phyloP scores from a whole-genome alignment of 2,329 filamentous ascomycete genomes.

The Ophioceras dolichostomum region DNA sequence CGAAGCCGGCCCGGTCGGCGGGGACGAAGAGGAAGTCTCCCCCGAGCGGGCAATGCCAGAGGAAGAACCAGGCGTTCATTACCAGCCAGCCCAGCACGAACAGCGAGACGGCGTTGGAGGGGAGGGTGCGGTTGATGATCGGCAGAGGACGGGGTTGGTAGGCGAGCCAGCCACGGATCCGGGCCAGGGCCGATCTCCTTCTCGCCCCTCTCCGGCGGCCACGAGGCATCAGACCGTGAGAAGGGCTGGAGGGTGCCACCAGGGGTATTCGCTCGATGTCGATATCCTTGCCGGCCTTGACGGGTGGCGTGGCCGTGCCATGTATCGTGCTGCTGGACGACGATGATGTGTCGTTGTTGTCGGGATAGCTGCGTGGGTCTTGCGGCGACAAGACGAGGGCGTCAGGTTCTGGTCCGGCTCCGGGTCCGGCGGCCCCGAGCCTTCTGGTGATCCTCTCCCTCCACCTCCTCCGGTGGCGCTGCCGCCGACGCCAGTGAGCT shows the following conservation, averaged over 20 bases:
- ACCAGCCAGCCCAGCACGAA: constrained; percentile 35
- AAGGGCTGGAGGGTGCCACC: constrained; percentile 9
- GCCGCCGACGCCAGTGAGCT: constrained; percentile 13
- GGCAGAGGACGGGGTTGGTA: constrained; percentile 47
- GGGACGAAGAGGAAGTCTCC: constrained; percentile 41
- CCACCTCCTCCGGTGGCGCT: constrained; percentile 13
- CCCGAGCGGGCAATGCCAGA: constrained; percentile 36
- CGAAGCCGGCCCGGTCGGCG: constrained; percentile 41
- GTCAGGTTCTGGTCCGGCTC: not conserved
- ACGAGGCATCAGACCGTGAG: not conserved
- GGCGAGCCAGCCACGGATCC: constrained; percentile 22
- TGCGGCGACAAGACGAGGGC: too few species aligned
- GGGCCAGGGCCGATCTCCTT: not conserved
- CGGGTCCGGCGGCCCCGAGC: constrained; percentile 1
- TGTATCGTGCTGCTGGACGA: constrained; percentile 21
- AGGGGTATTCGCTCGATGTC: constrained; percentile 24
- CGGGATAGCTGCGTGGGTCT: constrained; percentile 3
- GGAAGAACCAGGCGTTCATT: constrained; percentile 45
- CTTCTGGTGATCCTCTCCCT: constrained; percentile 11
- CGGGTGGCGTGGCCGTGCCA: constrained; percentile 13
- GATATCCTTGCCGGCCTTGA: constrained; percentile 10
- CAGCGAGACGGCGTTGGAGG: constrained; percentile 42
- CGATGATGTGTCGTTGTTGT: constrained; percentile 11
- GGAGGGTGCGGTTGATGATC: constrained; percentile 41
- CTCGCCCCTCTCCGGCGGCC: not conserved